phyloP scores from a whole-genome alignment of 257 asterid genomes.

The Solanum arcanum region DNA sequence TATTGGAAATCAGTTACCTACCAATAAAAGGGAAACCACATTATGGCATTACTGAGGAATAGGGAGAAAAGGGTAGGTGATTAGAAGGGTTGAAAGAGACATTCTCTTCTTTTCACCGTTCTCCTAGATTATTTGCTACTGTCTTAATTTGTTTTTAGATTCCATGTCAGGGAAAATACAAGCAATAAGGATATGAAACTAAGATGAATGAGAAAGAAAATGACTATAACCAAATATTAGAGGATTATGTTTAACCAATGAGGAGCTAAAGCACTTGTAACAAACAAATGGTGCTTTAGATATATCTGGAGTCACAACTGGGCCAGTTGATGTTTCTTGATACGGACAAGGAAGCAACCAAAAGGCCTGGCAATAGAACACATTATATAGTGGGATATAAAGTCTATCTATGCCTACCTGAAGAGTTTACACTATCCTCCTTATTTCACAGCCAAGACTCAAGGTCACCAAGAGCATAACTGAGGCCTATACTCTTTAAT shows the following conservation, averaged over 20 bases:
- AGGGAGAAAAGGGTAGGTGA: neutral
- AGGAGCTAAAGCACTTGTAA: neutral
- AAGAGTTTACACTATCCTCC: no score
- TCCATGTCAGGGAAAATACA: neutral
- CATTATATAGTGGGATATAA: no score
- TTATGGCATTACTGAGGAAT: neutral
- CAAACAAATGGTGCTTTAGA: no score
- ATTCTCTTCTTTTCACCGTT: neutral
- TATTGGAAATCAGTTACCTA: neutral
- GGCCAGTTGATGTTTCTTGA: no score
- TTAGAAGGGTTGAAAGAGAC: neutral
- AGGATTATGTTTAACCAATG: neutral
- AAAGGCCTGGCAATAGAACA: no score
- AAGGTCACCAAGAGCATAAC: no score
- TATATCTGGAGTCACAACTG: no score
- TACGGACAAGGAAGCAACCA: no score
- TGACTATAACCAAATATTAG: neutral
- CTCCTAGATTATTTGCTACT: neutral
- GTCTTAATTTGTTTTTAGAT: neutral
- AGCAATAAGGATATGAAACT: neutral
- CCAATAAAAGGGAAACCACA: neutral
- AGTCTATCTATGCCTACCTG: no score
- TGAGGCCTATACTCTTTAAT: no score
- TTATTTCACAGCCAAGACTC: no score
- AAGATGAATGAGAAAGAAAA: neutral